These are phyloP conservation scores for Ophiocordyceps camponoti-rufipedis DNA, from an alignment of 2,329 filamentous ascomycete genomes.

Conservation along the genomic window DNA sequence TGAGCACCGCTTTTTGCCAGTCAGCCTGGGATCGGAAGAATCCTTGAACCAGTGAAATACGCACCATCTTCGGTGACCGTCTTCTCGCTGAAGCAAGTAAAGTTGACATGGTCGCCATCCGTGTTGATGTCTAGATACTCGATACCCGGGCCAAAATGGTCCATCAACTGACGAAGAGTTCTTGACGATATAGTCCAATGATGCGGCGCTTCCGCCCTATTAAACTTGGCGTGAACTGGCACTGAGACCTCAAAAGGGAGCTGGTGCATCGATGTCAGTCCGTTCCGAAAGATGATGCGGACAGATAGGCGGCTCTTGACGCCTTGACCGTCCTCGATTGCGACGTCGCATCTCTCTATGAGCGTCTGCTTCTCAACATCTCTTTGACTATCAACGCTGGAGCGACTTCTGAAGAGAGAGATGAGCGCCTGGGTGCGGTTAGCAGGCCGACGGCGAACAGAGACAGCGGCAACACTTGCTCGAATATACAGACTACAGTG, in stretches of 20 bases:
- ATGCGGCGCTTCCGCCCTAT: conserved; percentile 44
- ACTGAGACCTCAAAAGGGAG: conserved; percentile 56
- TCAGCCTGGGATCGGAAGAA: conserved; percentile 3
- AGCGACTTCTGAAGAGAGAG: conserved; percentile 54
- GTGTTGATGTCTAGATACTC: conserved; percentile 67
- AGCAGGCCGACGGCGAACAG: too few species aligned
- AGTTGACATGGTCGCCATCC: conserved; percentile 54
- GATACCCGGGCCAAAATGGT: conserved; percentile 64
- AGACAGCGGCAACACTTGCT: conserved; percentile 18
- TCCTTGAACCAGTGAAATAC: conserved; percentile 2
- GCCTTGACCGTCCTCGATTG: conserved; percentile 51
- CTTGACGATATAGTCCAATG: conserved; percentile 56
- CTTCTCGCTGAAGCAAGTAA: conserved; percentile 71
- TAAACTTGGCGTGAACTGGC: conserved; percentile 63
- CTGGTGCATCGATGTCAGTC: conserved; percentile 59
- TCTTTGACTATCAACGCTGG: conserved; percentile 34
- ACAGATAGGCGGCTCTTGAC: conserved; percentile 58
- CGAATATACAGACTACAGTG: conserved; percentile 60
- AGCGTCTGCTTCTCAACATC: conserved; percentile 47
- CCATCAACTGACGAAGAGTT: conserved; percentile 56
- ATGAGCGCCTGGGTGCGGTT: conserved; percentile 34
- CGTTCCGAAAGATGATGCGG: conserved; percentile 57
- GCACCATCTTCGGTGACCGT: conserved; percentile 40
- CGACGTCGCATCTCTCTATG: conserved; percentile 58
- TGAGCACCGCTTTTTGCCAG: conserved; percentile 41